These are phyloP conservation scores for Aspergillus sp. DNA, from an alignment of 2,329 filamentous ascomycete species.

Conservation along the genomic window DNA sequence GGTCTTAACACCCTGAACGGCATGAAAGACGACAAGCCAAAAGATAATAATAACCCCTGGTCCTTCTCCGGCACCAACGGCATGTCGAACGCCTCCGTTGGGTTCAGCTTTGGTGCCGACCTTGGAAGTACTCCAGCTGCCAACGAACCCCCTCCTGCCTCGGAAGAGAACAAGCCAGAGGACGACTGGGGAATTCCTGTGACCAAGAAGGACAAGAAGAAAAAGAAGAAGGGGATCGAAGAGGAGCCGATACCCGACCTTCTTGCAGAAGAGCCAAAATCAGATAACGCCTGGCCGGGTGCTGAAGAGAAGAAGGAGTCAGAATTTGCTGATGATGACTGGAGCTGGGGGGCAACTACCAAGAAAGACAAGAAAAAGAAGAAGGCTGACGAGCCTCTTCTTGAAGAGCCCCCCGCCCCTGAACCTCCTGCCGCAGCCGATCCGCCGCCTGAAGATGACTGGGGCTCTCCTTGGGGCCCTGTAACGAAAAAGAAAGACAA, in stretches of 20 bases:
- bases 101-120: conserved; percentile 47
- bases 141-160: conserved; percentile 43
- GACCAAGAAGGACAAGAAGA: conserved; percentile 51
- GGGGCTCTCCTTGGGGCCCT: not conserved
- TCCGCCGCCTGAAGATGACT: conserved; percentile 40
- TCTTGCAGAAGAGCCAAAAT: conserved; percentile 25
- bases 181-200: conserved; percentile 43
- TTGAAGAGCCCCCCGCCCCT: conserved; percentile 32
- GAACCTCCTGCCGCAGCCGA: conserved; percentile 30
- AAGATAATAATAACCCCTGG: conserved; percentile 45
- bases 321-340: conserved; percentile 30
- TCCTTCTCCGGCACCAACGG: conserved; percentile 38
- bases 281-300: conserved; percentile 1
- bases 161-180: conserved; percentile 38
- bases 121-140: conserved; percentile 37
- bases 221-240: conserved; percentile 36
- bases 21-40: conserved; percentile 31
- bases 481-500: conserved; percentile 22
- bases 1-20: conserved; percentile 43
- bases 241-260: conserved; percentile 24
- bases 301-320: conserved; percentile 6
- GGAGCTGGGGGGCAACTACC: conserved; percentile 31
- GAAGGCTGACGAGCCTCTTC: conserved; percentile 3
- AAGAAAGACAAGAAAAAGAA: conserved; percentile 40
- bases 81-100: conserved; percentile 36